These are phyloP conservation scores for Solanum piurae DNA, from an alignment of 257 asterid genomes.

Conservation along the genomic window DNA sequence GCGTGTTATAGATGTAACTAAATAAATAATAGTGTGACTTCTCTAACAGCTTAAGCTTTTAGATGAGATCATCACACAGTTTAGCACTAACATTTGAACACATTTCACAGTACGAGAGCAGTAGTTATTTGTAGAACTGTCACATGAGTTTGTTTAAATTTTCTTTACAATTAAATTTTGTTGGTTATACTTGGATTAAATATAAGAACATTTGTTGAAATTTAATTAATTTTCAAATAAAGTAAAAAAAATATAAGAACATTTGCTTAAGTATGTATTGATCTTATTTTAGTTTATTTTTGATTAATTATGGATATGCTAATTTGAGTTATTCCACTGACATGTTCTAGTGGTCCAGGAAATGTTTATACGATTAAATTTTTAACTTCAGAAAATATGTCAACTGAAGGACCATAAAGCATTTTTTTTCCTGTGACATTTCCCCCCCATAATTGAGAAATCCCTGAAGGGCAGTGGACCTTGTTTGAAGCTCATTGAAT, in stretches of 20 bases:
- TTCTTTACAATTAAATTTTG: background rate
- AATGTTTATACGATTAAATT: background rate
- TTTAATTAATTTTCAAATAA: too few relatives aligned
- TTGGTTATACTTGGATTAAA: background rate
- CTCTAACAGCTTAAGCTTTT: background rate
- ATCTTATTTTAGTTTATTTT: background rate
- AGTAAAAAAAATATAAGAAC: background rate
- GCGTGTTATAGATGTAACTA: background rate
- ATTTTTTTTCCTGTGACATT: background rate
- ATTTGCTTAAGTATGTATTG: background rate
- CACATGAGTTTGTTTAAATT: background rate
- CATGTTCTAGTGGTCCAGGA: background rate
- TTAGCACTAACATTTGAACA: background rate
- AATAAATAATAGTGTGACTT: background rate
- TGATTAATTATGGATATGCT: background rate
- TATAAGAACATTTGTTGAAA: background rate
- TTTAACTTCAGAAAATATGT: background rate
- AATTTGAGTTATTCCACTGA: background rate
- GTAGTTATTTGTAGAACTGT: background rate
- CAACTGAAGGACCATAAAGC: background rate
- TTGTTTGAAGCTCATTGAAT: background rate
- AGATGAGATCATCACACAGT: background rate
- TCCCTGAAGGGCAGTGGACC: background rate
- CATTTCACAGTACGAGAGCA: background rate
- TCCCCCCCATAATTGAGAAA: background rate